Evolutionary conservation across 306 rosid genomes (phyloP), one percentile per base, ranked within the genome.

Genomic region (Medicago lupulina): DNA sequence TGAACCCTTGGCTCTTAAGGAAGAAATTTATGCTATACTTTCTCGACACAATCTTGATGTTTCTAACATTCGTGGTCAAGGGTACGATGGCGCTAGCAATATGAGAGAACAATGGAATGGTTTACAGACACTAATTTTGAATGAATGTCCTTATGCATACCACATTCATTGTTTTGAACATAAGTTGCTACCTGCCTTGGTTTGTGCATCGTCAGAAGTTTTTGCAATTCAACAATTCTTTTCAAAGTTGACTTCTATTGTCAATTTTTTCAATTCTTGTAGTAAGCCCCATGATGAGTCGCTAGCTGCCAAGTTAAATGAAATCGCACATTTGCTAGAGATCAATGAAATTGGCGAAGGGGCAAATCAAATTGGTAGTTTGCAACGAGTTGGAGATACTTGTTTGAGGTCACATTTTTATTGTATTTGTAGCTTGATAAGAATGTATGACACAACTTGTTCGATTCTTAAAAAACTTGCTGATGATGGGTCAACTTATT

Each of bases 161-260:
- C n/a, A 59, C n/a, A 6, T 59, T 23, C 65, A 59, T 46, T 68
- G 73, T 8, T 68, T 67, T 40, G 54, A 38, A 6, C 71, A 67
- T 39, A 18, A 15, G 15, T 67, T 67, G 49, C 12, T 43, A 19
- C 55, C 19, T 19, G 71, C 55, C 47, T 12, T 67, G 55, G 18
- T 67, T 41, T 1, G 10, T 67, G 55, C 71, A 40, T 67, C 73
- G 2, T 44, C 57, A 11, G 58, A 67, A 67, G 58, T 67, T 46
- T 12, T 19, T 12, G 1, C 7, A 44, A 7, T 44, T 23, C 39
- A 67, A 21, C 40, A 67, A 4, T 67, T 44, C 18, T 46, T 67
- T 67, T 19, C 13, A 3, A 38, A 64, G 3, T 64, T 64, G 50
- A 38, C 70, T 64, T 38, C n/a, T 16, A 9, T 38, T 16, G 25